A percentile compares a stretch with the other conserved stretches of the same genome.
Evolutionary conservation across 441 rosid species (phyloP).

Genomic region (Francoa sonchifolia): DNA sequence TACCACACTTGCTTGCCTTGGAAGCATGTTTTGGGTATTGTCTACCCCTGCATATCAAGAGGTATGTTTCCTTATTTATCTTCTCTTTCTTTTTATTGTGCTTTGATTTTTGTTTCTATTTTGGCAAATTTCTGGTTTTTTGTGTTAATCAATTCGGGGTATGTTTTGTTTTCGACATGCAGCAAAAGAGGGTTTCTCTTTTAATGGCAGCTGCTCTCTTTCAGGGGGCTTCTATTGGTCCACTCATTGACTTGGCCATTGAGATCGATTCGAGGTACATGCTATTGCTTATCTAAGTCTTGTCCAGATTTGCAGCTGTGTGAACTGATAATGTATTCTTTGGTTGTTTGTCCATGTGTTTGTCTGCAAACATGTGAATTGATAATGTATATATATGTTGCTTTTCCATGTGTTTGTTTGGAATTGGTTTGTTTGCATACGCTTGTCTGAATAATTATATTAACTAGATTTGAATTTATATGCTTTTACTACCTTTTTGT

Average conservation of each 20-base stretch:
- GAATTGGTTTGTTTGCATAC: too few species aligned
- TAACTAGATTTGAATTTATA: too few species aligned
- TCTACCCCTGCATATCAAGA: constrained; percentile 36
- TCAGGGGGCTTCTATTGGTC: constrained; percentile 17
- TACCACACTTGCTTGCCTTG: constrained; percentile 44
- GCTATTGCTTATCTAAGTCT: too few species aligned
- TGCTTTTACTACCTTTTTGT: too few species aligned
- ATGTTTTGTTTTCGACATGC: not conserved
- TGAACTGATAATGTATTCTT: not conserved
- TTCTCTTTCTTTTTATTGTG: not conserved
- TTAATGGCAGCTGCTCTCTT: constrained; percentile 16
- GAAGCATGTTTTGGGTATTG: constrained; percentile 43
- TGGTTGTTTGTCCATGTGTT: not conserved
- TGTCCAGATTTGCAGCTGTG: too few species aligned
- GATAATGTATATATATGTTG: too few species aligned
- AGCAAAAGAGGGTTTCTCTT: constrained; percentile 19
- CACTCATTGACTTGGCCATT: constrained; percentile 14
- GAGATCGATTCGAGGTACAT: constrained; percentile 15
- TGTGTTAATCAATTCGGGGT: not conserved
- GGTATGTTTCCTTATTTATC: constrained; percentile 16
- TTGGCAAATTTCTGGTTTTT: not conserved
- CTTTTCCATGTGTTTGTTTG: too few species aligned
- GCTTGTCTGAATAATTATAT: too few species aligned
- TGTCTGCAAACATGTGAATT: too few species aligned
- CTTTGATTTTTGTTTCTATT: not conserved